Evolutionary conservation across 768 basidiomycete genomes (phyloP), one percentile per base, ranked within the genome.

Genomic region (Amanita subjunquillea): DNA sequence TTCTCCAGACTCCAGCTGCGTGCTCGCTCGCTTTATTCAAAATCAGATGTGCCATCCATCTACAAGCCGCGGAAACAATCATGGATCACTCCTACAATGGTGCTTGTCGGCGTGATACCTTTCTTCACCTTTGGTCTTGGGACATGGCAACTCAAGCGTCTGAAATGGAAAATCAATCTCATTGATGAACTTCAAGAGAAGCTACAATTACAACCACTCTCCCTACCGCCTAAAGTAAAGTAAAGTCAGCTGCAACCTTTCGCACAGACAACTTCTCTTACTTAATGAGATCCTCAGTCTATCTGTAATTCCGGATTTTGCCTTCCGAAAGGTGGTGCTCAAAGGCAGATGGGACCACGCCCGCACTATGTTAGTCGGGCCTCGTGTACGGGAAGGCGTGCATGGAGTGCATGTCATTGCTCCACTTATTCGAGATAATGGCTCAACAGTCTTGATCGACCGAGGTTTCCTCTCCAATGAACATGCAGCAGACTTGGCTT

Each of bases 131-230:
- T 93, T 58, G 86, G 77, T 13, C 72, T 99, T 55, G 95, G 96
- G 15, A 79, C 82, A 17, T 98, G 95, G 95, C 96, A 99, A 68
- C 72, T 99, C 30, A 79, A 90, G 59, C 81, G 96, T 45, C 77
- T 98, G 29, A 80, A 89, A 65, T 99, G 96, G 96, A 99, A 99
- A 68, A 73, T 95, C 42, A 79, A 81, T 49, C 75, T 99, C 48
- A 97, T 98, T 56, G 90, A 96, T 58, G 90, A 97, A 61, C 74
- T 98, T 34, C 87, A 96, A 64, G 83, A 89, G 67, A 95, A 96
- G 68, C 69, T 98, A 34, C 77, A 85, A 56, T 74, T 86, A 13
- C 80, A 79, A 30, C 86, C 95, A 0, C 78, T 99, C 52, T 61
- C 72, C 23, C 70, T 99, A 27, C 96, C 96, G 1, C 76, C 75